Base-by-base conservation (phyloP, 305 asterid species). In the Fraxinus latifolia region DNA sequence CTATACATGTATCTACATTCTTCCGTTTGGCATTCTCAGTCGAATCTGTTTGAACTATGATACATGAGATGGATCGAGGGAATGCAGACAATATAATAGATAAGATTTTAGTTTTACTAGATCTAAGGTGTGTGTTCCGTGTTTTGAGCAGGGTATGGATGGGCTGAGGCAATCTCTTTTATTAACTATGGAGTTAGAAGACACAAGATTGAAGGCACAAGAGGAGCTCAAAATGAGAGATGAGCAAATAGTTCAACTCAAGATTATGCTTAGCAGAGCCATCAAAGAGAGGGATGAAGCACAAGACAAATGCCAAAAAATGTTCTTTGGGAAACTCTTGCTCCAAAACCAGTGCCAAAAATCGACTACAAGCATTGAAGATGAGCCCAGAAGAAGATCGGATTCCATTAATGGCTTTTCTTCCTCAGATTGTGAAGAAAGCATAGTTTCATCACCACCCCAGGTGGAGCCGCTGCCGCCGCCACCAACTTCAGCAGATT, bases 341-440 rank as follows among this genome's bases (percentile, higher is more conserved):
- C 88, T 89, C 58, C 92, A 89, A 5, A 90, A 88, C 3, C 89
- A 87, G 27, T 25, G 21, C 37, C 84, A 87, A 1, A 85, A 83
- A 79, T 70, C 91, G 7, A 82, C 83, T 15, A 90, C 87, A 5
- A 88, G 94, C 90, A 81, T 88, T 72, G 95, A 91, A 62, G 92
- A 91, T 50, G 97, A 92, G n/a, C 92, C 92, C 80, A 85, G 80
- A 82, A 83, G 84, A 76, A 87, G 81, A 27, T 17, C 85, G 1
- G 90, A 89, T 73, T 83, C 87, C 47, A 67, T 76, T 82, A 82
- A 85, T 76, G 86, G 83, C 0, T 76, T 87, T 29, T 87, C 92
- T 3, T 85, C 93, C 44, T 92, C 97, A 0, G 97, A 94, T 58
- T 89, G 94, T 81, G 99, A 93, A 77, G 99, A 94, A 77, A 94